These are phyloP conservation scores for Mucor irregularis DNA, from an alignment of 371 early-diverging fungal genomes.

Conservation along the genomic window DNA sequence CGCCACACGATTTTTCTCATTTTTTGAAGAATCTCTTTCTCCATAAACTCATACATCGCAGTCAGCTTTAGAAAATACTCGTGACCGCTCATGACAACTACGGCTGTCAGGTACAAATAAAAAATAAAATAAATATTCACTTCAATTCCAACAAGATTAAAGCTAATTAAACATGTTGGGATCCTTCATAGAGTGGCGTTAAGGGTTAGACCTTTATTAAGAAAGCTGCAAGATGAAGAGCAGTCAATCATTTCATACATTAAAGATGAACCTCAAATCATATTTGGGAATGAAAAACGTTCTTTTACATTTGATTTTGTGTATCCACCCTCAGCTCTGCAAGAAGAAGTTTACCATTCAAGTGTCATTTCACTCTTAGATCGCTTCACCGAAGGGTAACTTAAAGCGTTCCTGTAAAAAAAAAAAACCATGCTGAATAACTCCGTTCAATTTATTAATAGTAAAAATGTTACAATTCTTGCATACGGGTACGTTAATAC, in stretches of 20 bases:
- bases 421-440: no score
- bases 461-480: constrained; percentile 81
- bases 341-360: constrained; percentile 67
- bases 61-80: no score
- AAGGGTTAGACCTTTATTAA: constrained; percentile 67
- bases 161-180: no score
- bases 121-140: neutral
- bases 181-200: constrained; percentile 53
- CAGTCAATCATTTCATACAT: constrained; percentile 52
- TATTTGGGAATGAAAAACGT: constrained; percentile 44
- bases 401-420: no score
- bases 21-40: no score
- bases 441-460: constrained; percentile 16
- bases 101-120: constrained; percentile 22
- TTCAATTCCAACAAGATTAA: neutral
- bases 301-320: constrained; percentile 82
- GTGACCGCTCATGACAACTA: constrained; percentile 20
- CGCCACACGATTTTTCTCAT: constrained; percentile 1
- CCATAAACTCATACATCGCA: no score
- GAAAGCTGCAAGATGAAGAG: constrained; percentile 51
- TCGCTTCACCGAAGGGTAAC: constrained; percentile 81
- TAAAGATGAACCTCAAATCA: constrained; percentile 51
- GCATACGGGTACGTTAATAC: constrained; percentile 84
- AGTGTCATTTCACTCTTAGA: constrained; percentile 70
- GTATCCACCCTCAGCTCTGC: constrained; percentile 63